Evolutionary conservation across 805 yeast genomes (phyloP).

Genomic region (Candida namnaoensis): DNA sequence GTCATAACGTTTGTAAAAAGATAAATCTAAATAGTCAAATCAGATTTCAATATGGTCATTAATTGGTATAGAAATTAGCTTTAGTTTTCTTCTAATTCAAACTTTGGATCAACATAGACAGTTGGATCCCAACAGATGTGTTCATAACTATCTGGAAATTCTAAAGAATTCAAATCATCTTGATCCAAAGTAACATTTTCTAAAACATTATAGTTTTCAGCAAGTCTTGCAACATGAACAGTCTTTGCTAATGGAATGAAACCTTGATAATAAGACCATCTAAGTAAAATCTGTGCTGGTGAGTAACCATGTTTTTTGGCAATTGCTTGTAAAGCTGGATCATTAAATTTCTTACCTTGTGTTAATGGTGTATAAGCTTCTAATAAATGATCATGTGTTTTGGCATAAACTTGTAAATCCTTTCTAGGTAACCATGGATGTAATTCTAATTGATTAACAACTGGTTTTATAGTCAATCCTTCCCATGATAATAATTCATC

Average conservation of each 20-base stretch:
- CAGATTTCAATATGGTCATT: too few species aligned
- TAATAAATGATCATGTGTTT: conserved; percentile 31
- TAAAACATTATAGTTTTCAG: conserved; percentile 24
- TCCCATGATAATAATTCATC: conserved; percentile 51
- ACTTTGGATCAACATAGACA: background rate
- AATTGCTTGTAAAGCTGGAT: conserved; percentile 31
- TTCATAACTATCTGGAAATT: conserved; percentile 1
- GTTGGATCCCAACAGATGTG: conserved; percentile 3
- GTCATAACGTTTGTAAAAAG: too few species aligned
- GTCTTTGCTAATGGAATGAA: conserved; percentile 45
- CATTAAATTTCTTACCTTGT: conserved; percentile 34
- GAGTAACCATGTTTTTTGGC: conserved; percentile 30
- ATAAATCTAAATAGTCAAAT: too few species aligned
- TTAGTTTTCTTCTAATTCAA: too few species aligned
- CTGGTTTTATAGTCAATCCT: conserved; percentile 44
- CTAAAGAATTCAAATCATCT: conserved; percentile 1
- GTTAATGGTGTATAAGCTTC: conserved; percentile 60
- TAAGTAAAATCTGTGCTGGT: conserved; percentile 38
- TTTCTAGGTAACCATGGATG: conserved; percentile 35
- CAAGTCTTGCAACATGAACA: conserved; percentile 19
- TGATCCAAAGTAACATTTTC: conserved; percentile 10
- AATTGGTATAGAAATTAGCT: too few species aligned
- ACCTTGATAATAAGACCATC: conserved; percentile 49
- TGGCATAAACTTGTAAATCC: conserved; percentile 32
- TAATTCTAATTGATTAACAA: conserved; percentile 57